phyloP scores from a whole-genome alignment of 495 filamentous ascomycete genomes.

The Aspergillus kassunensis region DNA sequence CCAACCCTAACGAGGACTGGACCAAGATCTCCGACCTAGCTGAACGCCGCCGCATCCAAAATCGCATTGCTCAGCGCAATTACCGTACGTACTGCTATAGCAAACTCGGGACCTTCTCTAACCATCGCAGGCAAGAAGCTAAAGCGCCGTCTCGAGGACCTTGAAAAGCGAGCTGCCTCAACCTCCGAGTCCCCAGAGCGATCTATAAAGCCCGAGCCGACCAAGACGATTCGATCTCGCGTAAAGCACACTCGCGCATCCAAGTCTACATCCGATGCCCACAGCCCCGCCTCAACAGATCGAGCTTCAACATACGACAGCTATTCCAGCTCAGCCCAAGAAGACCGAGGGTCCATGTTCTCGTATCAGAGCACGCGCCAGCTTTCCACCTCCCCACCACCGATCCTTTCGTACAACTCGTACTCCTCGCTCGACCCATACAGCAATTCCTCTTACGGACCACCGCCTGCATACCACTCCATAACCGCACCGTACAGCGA shows the following conservation, averaged over 20 bases:
- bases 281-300: conserved; percentile 27
- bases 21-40: conserved; percentile 98
- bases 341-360: conserved; percentile 52
- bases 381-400: conserved; percentile 66
- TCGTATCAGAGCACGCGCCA: conserved; percentile 67
- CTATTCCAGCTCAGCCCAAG: conserved; percentile 32
- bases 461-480: conserved; percentile 61
- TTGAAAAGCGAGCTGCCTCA: conserved; percentile 86
- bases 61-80: conserved; percentile 95
- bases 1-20: conserved; percentile 98
- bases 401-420: conserved; percentile 69
- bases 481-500: conserved; percentile 57
- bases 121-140: conserved; percentile 85
- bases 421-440: conserved; percentile 64
- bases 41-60: conserved; percentile 91
- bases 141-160: conserved; percentile 93
- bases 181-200: conserved; percentile 70
- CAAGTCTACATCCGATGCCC: conserved; percentile 42
- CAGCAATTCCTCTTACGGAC: conserved; percentile 59
- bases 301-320: conserved; percentile 33
- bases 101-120: neutral
- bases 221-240: conserved; percentile 45
- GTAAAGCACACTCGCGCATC: conserved; percentile 36
- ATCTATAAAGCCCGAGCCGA: conserved; percentile 49
- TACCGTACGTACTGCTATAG: conserved; percentile 69